Conservation (phyloP, 352 stramenopile species). For the Globisporangium heterothallicum region DNA sequence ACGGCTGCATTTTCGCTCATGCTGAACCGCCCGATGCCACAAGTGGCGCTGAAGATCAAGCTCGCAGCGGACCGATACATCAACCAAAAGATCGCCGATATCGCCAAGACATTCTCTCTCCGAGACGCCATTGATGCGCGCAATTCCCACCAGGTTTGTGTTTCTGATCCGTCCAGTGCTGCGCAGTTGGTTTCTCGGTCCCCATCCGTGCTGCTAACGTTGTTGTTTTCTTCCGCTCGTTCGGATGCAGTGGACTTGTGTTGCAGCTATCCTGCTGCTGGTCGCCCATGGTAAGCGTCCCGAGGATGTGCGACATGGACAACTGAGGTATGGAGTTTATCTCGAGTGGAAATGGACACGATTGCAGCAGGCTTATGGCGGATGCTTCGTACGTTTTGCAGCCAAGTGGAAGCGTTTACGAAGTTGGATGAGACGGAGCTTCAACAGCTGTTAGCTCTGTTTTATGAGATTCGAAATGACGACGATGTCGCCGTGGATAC, state of each 20-base stretch:
- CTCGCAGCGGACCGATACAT: conserved; percentile 47
- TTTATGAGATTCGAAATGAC: conserved; percentile 58
- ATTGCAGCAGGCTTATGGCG: too few species aligned
- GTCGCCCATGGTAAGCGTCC: conserved; percentile 48
- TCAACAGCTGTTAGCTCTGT: conserved; percentile 57
- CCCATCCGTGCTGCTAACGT: conserved; percentile 1
- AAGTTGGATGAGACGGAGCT: conserved; percentile 63
- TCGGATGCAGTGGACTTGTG: conserved; percentile 49
- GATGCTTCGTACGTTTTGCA: not conserved
- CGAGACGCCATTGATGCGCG: conserved; percentile 60
- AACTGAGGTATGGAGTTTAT: conserved; percentile 30
- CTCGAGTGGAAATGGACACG: not conserved
- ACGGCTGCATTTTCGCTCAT: conserved; percentile 68
- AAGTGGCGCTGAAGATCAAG: conserved; percentile 42
- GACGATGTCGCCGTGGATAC: conserved; percentile 55
- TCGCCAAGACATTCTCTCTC: conserved; percentile 54
- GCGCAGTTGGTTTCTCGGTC: conserved; percentile 1
- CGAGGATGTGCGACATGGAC: conserved; percentile 27
- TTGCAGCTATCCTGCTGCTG: conserved; percentile 60
- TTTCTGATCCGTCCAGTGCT: not conserved
- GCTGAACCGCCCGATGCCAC: conserved; percentile 43
- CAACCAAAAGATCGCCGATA: conserved; percentile 46
- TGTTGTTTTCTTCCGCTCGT: conserved; percentile 1
- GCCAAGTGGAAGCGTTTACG: conserved; percentile 35
- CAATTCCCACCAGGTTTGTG: conserved; percentile 48